A percentile compares a stretch with the other conserved stretches of the same genome.
phyloP scores from a whole-genome alignment of 106 monocot genomes.

The Dioscorea zingiberensis region DNA sequence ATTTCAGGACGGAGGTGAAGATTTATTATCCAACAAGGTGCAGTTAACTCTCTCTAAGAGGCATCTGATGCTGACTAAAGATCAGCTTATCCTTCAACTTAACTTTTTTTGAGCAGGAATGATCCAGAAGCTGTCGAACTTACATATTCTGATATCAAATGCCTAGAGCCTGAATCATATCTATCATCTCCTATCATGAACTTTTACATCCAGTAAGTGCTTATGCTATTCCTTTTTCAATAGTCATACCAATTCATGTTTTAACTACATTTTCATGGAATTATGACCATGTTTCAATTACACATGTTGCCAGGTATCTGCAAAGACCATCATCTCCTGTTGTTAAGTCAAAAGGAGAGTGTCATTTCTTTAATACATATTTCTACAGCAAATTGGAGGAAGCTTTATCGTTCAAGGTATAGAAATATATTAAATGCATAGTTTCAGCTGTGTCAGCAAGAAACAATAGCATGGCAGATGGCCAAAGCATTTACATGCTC shows the following conservation, averaged over 20 bases:
- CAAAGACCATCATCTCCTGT: conserved; percentile 16
- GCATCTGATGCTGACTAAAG: too few species aligned
- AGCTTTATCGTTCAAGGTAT: conserved; percentile 36
- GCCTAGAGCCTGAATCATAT: conserved; percentile 73
- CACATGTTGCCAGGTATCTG: conserved; percentile 29
- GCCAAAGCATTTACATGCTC: too few species aligned
- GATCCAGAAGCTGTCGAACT: conserved; percentile 69
- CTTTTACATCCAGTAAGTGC: conserved; percentile 79
- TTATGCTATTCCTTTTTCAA: too few species aligned
- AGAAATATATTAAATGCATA: not conserved
- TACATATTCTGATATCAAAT: conserved; percentile 59
- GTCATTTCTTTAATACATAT: conserved; percentile 57
- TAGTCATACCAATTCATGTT: too few species aligned
- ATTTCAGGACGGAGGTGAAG: conserved; percentile 52
- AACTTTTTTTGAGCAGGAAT: conserved; percentile 37
- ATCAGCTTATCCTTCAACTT: not conserved
- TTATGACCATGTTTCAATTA: too few species aligned
- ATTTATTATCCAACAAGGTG: conserved; percentile 90
- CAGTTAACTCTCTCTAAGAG: not conserved
- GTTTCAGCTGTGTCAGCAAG: too few species aligned
- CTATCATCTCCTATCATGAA: conserved; percentile 88
- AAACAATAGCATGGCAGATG: too few species aligned
- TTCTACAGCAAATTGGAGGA: conserved; percentile 47
- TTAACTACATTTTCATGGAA: not conserved
- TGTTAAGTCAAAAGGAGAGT: conserved; percentile 18